Base-by-base conservation (phyloP, 208 protist species). In the Trypanosomatidae sp. region DNA sequence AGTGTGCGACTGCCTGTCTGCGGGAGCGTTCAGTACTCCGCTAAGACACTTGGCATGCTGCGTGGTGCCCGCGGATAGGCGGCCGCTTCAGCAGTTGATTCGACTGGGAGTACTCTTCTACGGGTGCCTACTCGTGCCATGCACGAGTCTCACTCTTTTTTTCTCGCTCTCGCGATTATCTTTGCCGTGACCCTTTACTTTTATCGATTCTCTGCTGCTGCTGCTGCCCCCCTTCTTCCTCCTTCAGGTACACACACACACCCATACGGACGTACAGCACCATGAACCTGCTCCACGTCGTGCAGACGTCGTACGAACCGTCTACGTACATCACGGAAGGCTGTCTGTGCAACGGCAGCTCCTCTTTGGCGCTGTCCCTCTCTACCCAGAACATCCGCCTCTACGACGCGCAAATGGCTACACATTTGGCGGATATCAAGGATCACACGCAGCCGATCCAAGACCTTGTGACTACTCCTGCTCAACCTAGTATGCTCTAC, bases 281-380 rank as follows among this genome's bases (percentile, higher is more conserved):
- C 55, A 77, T 87, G 80, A 78, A 84, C 6, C 73, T 89, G 19
- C 69, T 90, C 7, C 86, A 93, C 30, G 82, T 83, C 3, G 74
- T 93, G 33, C 77, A 90, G 50, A 84, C 82, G 22, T 87, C 88
- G 4, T 83, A 89, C 44, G 85, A 88, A 75, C 67, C 74, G 8
- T 83, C 69, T n/a, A 82, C 68, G 53, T 93, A 90, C 74, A 86
- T 91, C 15, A 75, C 91, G 60, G 85, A 95, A 52, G 87, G 89
- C 65, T 94, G 89, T 72, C 66, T 94, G 41, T 86, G 83, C 75
- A 83, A 81, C 67, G 82, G 75, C 64, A 76, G 74, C 69, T 66
- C 77, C 17, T 72, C 77, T 13, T 64, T 94, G 6, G 88, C 89
- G 13, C 75, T 94, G 39, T 88, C 91, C 47, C 49, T 86, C 39